Evolutionary conservation across 106 monocot genomes (phyloP).

Genomic region (Allium sativum): DNA sequence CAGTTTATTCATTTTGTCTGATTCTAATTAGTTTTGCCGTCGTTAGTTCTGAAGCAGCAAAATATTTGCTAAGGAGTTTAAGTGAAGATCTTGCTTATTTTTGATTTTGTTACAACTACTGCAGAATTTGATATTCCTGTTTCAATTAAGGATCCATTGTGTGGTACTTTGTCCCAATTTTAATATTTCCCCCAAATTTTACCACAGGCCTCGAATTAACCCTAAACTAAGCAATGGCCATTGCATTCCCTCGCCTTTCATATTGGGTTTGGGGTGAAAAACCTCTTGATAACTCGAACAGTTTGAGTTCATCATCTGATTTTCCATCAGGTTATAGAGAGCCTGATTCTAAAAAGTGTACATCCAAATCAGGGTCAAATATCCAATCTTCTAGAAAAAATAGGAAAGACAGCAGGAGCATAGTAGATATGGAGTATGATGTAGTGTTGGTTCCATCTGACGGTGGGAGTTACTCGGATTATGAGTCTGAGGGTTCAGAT

Average conservation of each 20-base stretch:
- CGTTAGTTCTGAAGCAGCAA: too few species aligned
- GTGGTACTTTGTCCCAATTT: neutral
- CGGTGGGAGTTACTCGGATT: slow-evolving; percentile 57
- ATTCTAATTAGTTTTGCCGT: too few species aligned
- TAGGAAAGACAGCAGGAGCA: slow-evolving; percentile 31
- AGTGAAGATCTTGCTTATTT: too few species aligned
- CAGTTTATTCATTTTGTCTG: too few species aligned
- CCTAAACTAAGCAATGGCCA: slow-evolving; percentile 13
- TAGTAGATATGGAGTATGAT: slow-evolving; percentile 66
- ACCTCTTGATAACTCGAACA: slow-evolving; percentile 18
- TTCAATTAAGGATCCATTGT: neutral
- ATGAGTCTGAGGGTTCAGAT: slow-evolving; percentile 76
- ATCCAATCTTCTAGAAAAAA: slow-evolving; percentile 21
- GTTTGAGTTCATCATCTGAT: slow-evolving; percentile 25
- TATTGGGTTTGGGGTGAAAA: slow-evolving; percentile 38
- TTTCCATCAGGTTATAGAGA: slow-evolving; percentile 42
- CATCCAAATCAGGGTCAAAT: slow-evolving; percentile 7
- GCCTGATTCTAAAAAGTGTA: slow-evolving; percentile 21
- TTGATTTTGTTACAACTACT: too few species aligned
- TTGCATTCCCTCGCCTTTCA: slow-evolving; percentile 35
- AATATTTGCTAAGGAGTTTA: too few species aligned
- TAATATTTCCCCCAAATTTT: neutral
- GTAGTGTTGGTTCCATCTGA: slow-evolving; percentile 64
- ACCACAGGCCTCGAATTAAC: neutral
- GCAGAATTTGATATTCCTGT: too few species aligned